Conservation (phyloP, 129 eudicot species). For the Glebionis coronaria region DNA sequence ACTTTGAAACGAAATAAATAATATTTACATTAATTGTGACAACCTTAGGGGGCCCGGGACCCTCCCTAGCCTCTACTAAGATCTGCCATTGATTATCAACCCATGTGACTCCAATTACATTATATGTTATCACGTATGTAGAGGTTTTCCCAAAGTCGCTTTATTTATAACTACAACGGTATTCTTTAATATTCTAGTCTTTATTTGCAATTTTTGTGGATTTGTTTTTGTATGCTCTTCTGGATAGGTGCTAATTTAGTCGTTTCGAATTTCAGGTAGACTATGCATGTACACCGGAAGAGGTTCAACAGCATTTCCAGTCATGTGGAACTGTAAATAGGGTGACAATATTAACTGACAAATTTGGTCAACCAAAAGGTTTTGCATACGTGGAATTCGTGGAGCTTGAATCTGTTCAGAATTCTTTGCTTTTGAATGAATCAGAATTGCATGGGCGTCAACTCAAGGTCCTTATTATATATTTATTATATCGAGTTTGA, state of each 20-base stretch:
- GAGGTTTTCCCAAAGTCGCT: too few species aligned
- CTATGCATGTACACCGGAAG: conserved; percentile 39
- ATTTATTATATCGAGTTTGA: neutral
- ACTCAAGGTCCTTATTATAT: conserved; percentile 39
- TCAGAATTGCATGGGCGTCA: conserved; percentile 69
- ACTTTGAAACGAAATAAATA: too few species aligned
- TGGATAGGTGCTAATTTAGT: neutral
- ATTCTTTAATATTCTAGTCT: too few species aligned
- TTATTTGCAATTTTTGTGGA: too few species aligned
- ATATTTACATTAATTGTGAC: too few species aligned
- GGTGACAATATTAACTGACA: conserved; percentile 57
- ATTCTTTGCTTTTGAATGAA: conserved; percentile 54
- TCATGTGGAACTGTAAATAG: conserved; percentile 58
- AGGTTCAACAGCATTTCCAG: conserved; percentile 49
- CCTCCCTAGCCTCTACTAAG: too few species aligned
- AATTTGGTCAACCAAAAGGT: conserved; percentile 69
- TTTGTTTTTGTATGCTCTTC: conserved; percentile 2
- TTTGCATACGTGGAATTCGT: conserved; percentile 80
- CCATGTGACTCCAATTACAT: too few species aligned
- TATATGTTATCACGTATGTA: too few species aligned
- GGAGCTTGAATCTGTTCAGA: conserved; percentile 65
- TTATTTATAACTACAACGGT: too few species aligned
- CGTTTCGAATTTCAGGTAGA: conserved; percentile 25
- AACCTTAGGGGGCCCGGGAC: too few species aligned
- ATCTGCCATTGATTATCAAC: too few species aligned